Conservation (phyloP, 345 rosid genomes). For the Acer saccharum region DNA sequence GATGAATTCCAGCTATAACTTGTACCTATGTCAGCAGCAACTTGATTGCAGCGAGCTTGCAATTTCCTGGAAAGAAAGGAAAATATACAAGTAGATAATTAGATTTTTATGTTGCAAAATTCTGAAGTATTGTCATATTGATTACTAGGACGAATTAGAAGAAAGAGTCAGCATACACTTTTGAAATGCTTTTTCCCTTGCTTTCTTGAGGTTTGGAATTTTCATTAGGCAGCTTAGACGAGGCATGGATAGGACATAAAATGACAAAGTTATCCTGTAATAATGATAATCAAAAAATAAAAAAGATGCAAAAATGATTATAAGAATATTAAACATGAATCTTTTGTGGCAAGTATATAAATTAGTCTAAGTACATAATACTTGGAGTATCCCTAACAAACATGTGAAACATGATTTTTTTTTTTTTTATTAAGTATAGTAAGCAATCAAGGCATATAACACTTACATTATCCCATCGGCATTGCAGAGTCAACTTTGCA, state of each 20-base stretch:
- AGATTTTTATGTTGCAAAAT: not conserved
- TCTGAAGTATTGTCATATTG: not conserved
- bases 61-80: constrained; percentile 40
- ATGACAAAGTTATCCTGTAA: constrained; percentile 83
- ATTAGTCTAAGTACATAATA: constrained; percentile 8
- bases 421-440: not conserved
- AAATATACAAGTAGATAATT: not conserved
- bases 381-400: constrained; percentile 70
- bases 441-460: not conserved
- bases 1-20: constrained; percentile 34
- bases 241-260: constrained; percentile 74
- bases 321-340: not conserved
- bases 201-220: constrained; percentile 32
- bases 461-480: constrained; percentile 91
- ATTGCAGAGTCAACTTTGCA: constrained; percentile 66
- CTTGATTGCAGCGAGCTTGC: constrained; percentile 30
- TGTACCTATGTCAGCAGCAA: constrained; percentile 25
- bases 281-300: not conserved
- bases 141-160: constrained; percentile 11
- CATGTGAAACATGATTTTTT: not conserved
- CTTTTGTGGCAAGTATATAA: not conserved
- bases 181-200: constrained; percentile 34
- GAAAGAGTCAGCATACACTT: constrained; percentile 43
- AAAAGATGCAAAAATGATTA: not conserved
- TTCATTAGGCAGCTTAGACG: constrained; percentile 73